Conservation (phyloP, 169 alveolate species). For the Condylostoma magnum region DNA sequence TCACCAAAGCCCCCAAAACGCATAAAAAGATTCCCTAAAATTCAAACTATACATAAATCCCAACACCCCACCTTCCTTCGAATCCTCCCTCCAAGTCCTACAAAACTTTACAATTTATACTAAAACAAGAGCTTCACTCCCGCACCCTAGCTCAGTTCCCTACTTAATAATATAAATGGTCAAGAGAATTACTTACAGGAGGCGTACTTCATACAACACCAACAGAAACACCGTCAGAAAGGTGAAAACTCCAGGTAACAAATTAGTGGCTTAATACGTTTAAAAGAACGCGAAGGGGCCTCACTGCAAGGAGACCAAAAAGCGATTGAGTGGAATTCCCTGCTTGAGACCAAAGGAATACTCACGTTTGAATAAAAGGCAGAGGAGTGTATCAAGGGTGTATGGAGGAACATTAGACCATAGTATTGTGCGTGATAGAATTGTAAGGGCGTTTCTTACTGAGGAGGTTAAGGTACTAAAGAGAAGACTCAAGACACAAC, state of each 20-base stretch:
- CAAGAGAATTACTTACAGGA: slow-evolving; percentile 85
- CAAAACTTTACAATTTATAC: too few relatives aligned
- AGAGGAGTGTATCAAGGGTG: slow-evolving; percentile 88
- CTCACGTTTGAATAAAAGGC: slow-evolving; percentile 57
- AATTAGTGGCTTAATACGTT: slow-evolving; percentile 58
- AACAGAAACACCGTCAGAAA: slow-evolving; percentile 82
- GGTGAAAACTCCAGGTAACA: slow-evolving; percentile 90
- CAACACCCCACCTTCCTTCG: too few relatives aligned
- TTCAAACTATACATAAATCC: too few relatives aligned
- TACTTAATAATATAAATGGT: slow-evolving; percentile 74
- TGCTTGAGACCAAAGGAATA: slow-evolving; percentile 71
- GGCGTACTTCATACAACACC: slow-evolving; percentile 84
- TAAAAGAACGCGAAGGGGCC: slow-evolving; percentile 70
- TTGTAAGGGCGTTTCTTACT: slow-evolving; percentile 88
- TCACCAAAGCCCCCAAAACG: too few relatives aligned
- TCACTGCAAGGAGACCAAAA: slow-evolving; percentile 73
- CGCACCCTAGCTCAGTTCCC: too few relatives aligned
- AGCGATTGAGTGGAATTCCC: slow-evolving; percentile 72
- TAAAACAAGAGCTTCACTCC: too few relatives aligned
- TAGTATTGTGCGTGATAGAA: slow-evolving; percentile 82
- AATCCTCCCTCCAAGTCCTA: too few relatives aligned
- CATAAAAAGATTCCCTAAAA: too few relatives aligned
- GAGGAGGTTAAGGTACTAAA: slow-evolving; percentile 90
- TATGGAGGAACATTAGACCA: slow-evolving; percentile 83
- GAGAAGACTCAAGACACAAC: too few relatives aligned